A percentile compares a stretch with the other conserved stretches of the same genome.
These are phyloP conservation scores for Alternaria sp. DNA, from an alignment of 2,329 filamentous ascomycete genomes.

Conservation along the genomic window DNA sequence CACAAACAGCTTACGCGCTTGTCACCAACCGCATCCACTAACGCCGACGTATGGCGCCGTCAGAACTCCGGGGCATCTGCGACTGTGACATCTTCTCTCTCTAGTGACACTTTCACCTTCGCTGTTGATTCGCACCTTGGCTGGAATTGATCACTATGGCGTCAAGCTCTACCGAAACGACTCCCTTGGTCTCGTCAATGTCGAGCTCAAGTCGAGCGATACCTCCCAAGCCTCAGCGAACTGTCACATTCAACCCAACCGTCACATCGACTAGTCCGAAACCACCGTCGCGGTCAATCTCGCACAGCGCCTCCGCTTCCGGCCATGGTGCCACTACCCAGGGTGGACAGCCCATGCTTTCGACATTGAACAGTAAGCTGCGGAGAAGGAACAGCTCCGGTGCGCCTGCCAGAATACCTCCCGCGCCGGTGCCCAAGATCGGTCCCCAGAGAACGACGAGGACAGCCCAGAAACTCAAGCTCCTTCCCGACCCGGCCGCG, in stretches of 20 bases:
- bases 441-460: conserved; percentile 95
- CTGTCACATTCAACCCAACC: conserved; percentile 78
- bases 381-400: conserved; percentile 86
- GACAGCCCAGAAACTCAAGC: conserved; percentile 94
- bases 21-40: conserved; percentile 19
- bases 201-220: conserved; percentile 35
- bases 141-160: conserved; percentile 36
- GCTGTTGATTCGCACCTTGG: conserved; percentile 1
- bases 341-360: conserved; percentile 62
- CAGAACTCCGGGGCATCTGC: conserved; percentile 9
- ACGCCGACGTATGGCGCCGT: conserved; percentile 26
- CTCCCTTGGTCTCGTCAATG: conserved; percentile 50
- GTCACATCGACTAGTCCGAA: conserved; percentile 58
- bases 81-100: conserved; percentile 10
- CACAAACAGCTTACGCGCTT: conserved; percentile 17
- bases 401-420: conserved; percentile 59
- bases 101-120: not conserved
- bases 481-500: conserved; percentile 90
- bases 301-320: conserved; percentile 40
- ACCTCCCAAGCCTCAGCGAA: conserved; percentile 61
- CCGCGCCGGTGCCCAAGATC: conserved; percentile 71
- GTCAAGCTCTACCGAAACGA: conserved; percentile 49
- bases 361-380: conserved; percentile 86
- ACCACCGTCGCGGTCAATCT: conserved; percentile 46
- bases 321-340: conserved; percentile 48